Percentiles rank a stretch among this genome's conserved stretches.
These are phyloP conservation scores for Mycena venus DNA, from an alignment of 768 basidiomycete genomes.

Conservation along the genomic window DNA sequence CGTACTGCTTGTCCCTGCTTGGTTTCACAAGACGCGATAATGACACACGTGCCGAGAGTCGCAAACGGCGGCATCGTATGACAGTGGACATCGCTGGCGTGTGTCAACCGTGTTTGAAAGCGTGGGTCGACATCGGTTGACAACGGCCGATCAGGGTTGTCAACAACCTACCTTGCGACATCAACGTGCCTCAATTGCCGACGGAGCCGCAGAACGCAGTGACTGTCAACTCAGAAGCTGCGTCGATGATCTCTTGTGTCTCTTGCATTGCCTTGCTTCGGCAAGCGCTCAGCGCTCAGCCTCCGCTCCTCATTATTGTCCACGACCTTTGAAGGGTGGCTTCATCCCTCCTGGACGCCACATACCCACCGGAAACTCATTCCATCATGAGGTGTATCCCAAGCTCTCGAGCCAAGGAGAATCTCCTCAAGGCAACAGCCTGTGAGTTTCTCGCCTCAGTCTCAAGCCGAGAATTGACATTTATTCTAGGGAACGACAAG, in stretches of 20 bases:
- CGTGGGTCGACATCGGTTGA: too few species aligned
- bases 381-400: constrained; percentile 5
- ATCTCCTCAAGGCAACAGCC: background rate
- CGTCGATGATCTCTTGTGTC: background rate
- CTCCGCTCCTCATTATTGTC: background rate
- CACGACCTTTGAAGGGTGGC: background rate
- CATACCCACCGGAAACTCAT: background rate
- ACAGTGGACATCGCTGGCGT: too few species aligned
- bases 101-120: too few species aligned
- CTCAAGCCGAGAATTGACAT: background rate
- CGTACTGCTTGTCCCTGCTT: background rate
- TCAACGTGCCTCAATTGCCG: too few species aligned
- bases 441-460: constrained; percentile 5
- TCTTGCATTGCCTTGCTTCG: background rate
- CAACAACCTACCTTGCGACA: too few species aligned
- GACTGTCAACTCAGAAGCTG: background rate
- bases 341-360: constrained; percentile 1
- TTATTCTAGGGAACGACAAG: constrained; percentile 82
- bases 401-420: constrained; percentile 6
- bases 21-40: background rate
- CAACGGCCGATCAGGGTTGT: too few species aligned
- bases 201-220: background rate
- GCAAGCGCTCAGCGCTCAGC: background rate
- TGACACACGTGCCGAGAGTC: constrained; percentile 6
- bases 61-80: background rate